These are phyloP conservation scores for Fusarium xylarioides DNA, from an alignment of 2,329 filamentous ascomycete genomes.

Conservation along the genomic window DNA sequence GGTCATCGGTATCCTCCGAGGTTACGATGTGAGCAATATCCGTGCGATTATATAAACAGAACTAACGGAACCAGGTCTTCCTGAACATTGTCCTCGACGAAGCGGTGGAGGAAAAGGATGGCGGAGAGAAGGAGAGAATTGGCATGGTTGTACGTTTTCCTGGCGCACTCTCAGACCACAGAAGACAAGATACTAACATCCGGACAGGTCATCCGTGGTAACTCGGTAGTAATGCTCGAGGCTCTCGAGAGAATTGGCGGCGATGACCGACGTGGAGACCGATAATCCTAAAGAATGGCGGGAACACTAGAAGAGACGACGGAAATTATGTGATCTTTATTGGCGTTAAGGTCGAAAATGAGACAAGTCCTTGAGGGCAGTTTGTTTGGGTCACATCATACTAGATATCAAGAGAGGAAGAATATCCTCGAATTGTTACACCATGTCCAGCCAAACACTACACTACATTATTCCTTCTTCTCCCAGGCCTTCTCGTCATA, in stretches of 20 bases:
- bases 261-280: constrained; percentile 59
- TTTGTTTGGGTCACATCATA: constrained; percentile 39
- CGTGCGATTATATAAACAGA: no score
- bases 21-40: constrained; percentile 82
- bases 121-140: constrained; percentile 87
- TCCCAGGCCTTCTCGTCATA: constrained; percentile 57
- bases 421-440: constrained; percentile 31
- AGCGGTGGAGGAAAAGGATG: constrained; percentile 91
- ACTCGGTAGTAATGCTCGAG: constrained; percentile 98
- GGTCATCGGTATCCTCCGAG: constrained; percentile 91
- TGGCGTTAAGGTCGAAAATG: constrained; percentile 50
- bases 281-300: constrained; percentile 15
- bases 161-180: background rate
- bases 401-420: constrained; percentile 45
- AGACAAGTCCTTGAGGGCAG: constrained; percentile 31
- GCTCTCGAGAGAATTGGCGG: constrained; percentile 75
- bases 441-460: constrained; percentile 26
- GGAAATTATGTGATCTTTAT: constrained; percentile 39
- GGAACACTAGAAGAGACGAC: constrained; percentile 15
- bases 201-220: constrained; percentile 86
- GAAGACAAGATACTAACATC: constrained; percentile 38
- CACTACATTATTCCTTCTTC: constrained; percentile 32
- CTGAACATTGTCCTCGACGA: constrained; percentile 98
- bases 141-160: constrained; percentile 83
- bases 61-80: constrained; percentile 74